A percentile compares a stretch with the other conserved stretches of the same genome.
Conservation (phyloP, 768 basidiomycete genomes). For the Lyophyllum semitale region DNA sequence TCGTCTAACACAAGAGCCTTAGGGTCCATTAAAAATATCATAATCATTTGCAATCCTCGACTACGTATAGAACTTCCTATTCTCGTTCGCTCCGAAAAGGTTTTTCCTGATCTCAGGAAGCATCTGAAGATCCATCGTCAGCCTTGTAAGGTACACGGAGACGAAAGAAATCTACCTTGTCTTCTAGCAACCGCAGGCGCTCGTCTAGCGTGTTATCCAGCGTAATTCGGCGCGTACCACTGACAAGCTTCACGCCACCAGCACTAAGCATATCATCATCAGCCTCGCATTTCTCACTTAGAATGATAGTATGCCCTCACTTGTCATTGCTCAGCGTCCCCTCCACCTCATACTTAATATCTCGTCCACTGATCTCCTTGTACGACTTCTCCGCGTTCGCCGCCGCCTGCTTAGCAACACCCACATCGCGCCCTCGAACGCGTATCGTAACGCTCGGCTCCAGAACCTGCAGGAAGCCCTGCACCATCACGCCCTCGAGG, state of each 20-base stretch:
- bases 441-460: constrained; percentile 71
- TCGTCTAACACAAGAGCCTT: no score
- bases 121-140: constrained; percentile 71
- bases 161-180: constrained; percentile 61
- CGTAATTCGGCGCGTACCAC: constrained; percentile 75
- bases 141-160: not conserved
- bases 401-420: constrained; percentile 62
- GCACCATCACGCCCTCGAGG: constrained; percentile 81
- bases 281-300: not conserved
- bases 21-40: no score
- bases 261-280: constrained; percentile 48
- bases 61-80: constrained; percentile 88
- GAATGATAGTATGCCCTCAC: constrained; percentile 42
- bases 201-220: constrained; percentile 96
- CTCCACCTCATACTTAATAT: constrained; percentile 60
- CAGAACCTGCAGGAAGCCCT: constrained; percentile 83
- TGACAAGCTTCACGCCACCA: constrained; percentile 82
- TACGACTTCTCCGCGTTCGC: constrained; percentile 66
- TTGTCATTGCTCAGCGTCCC: constrained; percentile 65
- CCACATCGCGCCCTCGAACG: constrained; percentile 68
- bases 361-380: constrained; percentile 75
- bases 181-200: constrained; percentile 84
- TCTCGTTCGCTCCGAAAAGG: constrained; percentile 87
- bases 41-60: no score
- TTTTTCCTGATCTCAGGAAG: constrained; percentile 90